phyloP scores from a whole-genome alignment of 140 eudicot genomes.

The Flaveria floridana region DNA sequence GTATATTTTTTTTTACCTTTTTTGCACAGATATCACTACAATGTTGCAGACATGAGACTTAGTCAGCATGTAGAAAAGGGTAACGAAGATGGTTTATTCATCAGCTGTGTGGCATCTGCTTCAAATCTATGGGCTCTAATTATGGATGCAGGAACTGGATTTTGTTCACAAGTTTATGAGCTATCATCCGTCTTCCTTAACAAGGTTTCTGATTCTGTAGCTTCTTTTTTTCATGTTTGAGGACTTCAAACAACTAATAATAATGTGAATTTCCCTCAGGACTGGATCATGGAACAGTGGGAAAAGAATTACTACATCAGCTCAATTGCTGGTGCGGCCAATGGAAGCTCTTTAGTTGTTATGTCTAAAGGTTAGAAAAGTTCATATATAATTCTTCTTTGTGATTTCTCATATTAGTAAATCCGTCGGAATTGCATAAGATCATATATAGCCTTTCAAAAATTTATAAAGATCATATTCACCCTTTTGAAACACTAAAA shows the following conservation, averaged over 20 bases:
- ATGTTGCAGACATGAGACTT: conserved; percentile 41
- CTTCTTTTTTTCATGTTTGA: neutral
- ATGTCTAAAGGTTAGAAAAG: conserved; percentile 76
- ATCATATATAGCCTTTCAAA: neutral
- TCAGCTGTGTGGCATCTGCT: conserved; percentile 89
- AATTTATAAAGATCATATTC: neutral
- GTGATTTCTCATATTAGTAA: neutral
- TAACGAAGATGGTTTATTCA: conserved; percentile 83
- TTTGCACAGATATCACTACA: conserved; percentile 41
- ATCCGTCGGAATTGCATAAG: neutral
- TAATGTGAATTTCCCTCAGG: conserved; percentile 34
- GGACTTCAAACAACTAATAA: conserved; percentile 12
- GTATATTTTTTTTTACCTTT: neutral
- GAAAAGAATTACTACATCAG: conserved; percentile 79
- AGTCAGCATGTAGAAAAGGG: conserved; percentile 86
- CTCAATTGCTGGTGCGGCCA: conserved; percentile 75
- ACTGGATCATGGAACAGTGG: conserved; percentile 86
- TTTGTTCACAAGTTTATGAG: conserved; percentile 82
- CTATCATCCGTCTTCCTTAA: conserved; percentile 38
- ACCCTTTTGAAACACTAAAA: neutral
- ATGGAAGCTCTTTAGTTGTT: conserved; percentile 78
- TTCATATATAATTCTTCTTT: neutral
- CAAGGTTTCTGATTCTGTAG: conserved; percentile 35
- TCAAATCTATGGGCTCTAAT: conserved; percentile 89
- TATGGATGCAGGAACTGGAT: conserved; percentile 97